A percentile compares a stretch with the other conserved stretches of the same genome.
phyloP scores from a whole-genome alignment of 1,139 yeast species.

The Yamadazyma blattariae region DNA sequence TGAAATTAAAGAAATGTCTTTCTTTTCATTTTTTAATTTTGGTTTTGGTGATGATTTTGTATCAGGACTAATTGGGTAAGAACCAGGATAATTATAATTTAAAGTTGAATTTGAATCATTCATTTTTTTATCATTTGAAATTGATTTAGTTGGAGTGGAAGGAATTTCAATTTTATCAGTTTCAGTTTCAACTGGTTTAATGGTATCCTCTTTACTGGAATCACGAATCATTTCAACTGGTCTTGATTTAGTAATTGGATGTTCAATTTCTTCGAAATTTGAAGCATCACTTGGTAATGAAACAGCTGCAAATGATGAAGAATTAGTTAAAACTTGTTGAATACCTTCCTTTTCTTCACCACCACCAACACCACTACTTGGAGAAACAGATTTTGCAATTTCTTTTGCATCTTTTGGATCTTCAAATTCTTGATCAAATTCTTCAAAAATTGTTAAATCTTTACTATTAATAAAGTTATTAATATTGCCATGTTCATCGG shows the following conservation, averaged over 20 bases:
- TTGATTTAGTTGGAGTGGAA: neutral
- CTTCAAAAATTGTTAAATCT: constrained; percentile 20
- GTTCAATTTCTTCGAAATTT: constrained; percentile 10
- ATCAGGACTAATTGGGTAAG: constrained; percentile 8
- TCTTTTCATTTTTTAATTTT: constrained; percentile 10
- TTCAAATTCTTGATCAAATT: constrained; percentile 12
- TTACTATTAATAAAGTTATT: constrained; percentile 34
- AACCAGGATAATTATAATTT: constrained; percentile 10
- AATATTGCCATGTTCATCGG: constrained; percentile 36
- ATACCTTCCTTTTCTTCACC: constrained; percentile 6
- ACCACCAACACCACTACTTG: too few species aligned
- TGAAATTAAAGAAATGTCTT: constrained; percentile 29
- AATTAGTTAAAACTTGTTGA: constrained; percentile 29
- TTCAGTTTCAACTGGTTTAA: neutral
- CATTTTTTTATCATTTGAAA: too few species aligned
- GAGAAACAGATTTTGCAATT: neutral
- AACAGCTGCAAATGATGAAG: constrained; percentile 44
- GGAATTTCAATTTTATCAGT: neutral
- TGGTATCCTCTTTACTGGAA: neutral
- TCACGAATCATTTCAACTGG: neutral
- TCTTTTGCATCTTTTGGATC: constrained; percentile 1
- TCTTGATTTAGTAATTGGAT: too few species aligned
- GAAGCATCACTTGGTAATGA: constrained; percentile 18
- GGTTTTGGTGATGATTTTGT: constrained; percentile 2
- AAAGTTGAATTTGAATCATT: constrained; percentile 13